Conservation (phyloP, 169 alveolate species). For the Prorocentrum cordatum region DNA sequence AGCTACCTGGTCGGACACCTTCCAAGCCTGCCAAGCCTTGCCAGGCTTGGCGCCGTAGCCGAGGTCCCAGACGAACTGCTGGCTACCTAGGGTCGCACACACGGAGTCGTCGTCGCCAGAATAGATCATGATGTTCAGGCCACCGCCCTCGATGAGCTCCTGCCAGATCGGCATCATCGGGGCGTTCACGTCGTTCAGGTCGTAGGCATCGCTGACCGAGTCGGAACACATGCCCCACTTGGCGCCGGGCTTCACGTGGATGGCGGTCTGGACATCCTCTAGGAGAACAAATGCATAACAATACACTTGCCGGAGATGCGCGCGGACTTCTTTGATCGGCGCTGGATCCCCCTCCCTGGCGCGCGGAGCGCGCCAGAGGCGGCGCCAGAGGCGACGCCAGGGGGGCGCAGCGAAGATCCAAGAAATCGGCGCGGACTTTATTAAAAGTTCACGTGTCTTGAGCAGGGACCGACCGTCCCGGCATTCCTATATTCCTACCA, state of each 20-base stretch:
- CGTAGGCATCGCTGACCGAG: neutral
- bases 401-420: no score
- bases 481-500: no score
- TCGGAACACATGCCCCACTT: neutral
- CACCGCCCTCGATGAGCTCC: neutral
- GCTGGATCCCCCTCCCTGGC: no score
- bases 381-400: no score
- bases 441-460: no score
- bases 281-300: no score
- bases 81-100: slow-evolving; percentile 22
- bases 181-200: neutral
- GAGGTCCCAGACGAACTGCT: slow-evolving; percentile 28
- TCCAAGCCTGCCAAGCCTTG: neutral
- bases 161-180: slow-evolving; percentile 31
- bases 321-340: no score
- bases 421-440: no score
- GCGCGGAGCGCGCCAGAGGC: no score
- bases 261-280: slow-evolving; percentile 24
- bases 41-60: neutral
- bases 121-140: slow-evolving; percentile 17
- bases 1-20: slow-evolving; percentile 7
- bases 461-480: no score
- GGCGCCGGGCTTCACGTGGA: neutral
- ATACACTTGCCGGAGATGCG: no score
- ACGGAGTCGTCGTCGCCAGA: slow-evolving; percentile 32